Conservation (phyloP, 352 stramenopile genomes). For the Globisporangium abappressorium region DNA sequence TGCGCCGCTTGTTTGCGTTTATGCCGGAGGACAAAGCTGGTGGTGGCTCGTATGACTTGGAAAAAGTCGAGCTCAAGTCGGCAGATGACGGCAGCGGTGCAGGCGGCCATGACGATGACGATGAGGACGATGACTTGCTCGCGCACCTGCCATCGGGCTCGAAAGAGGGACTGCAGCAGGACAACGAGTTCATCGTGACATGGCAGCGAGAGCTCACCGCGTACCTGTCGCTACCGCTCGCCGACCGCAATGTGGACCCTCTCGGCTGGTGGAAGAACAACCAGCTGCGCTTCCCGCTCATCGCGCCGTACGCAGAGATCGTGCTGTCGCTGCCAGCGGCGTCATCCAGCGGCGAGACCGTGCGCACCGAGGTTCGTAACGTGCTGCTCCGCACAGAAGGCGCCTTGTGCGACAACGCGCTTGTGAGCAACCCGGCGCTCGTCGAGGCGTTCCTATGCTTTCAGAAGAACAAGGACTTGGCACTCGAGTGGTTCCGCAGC, state of each 20-base stretch:
- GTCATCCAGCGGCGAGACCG: constrained; percentile 54
- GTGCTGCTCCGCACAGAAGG: constrained; percentile 64
- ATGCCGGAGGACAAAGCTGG: constrained; percentile 25
- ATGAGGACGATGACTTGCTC: constrained; percentile 73
- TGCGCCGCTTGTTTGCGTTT: constrained; percentile 54
- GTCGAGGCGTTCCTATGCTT: constrained; percentile 79
- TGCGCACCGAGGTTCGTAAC: constrained; percentile 41
- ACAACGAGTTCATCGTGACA: constrained; percentile 52
- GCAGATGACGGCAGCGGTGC: constrained; percentile 8
- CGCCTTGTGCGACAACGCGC: constrained; percentile 29
- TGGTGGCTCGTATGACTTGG: constrained; percentile 23
- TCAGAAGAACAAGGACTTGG: constrained; percentile 78
- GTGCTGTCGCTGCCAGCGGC: constrained; percentile 65
- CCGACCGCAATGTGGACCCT: constrained; percentile 71
- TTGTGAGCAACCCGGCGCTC: constrained; percentile 49
- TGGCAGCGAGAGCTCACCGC: constrained; percentile 77
- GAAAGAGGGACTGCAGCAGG: constrained; percentile 39
- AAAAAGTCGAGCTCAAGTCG: constrained; percentile 20
- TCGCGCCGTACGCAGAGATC: constrained; percentile 75
- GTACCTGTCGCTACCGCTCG: constrained; percentile 69
- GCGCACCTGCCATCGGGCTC: constrained; percentile 59
- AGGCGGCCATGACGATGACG: constrained; percentile 38
- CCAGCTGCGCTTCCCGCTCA: constrained; percentile 73
- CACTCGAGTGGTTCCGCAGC: constrained; percentile 73
- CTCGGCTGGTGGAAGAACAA: constrained; percentile 78